Evolutionary conservation across 495 filamentous ascomycete species (phyloP).

Genomic region (Neurospora sp.): DNA sequence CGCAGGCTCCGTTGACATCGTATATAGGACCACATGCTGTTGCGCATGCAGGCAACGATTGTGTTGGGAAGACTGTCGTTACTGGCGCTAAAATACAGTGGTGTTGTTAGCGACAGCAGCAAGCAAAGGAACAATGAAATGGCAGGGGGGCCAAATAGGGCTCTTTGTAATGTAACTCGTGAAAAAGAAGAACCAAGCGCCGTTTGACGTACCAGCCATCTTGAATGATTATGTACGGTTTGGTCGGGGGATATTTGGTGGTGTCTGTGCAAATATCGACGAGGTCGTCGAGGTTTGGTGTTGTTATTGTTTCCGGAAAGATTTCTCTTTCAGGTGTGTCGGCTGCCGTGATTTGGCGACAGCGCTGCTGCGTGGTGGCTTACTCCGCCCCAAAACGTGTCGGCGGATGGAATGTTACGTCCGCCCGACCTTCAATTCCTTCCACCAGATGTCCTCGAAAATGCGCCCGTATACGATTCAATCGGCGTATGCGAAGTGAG

Average conservation of each 20-base stretch:
- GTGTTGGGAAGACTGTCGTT: conserved; percentile 38
- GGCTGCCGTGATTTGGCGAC: background rate
- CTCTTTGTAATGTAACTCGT: background rate
- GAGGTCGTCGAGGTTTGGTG: background rate
- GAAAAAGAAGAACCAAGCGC: background rate
- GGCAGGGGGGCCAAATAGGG: background rate
- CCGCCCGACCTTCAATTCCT: background rate
- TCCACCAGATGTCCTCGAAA: background rate
- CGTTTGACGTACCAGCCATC: background rate
- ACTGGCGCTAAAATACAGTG: conserved; percentile 2
- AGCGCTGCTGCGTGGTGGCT: background rate
- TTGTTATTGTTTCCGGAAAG: background rate
- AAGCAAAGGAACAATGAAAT: background rate
- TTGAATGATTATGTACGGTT: background rate
- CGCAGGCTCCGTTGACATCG: conserved; percentile 45
- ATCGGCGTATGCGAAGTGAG: background rate
- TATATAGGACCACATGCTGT: conserved; percentile 37
- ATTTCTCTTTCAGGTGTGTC: background rate
- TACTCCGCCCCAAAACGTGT: background rate
- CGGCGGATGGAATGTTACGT: background rate
- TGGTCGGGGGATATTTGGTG: background rate
- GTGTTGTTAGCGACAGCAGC: background rate
- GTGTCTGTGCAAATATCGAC: background rate
- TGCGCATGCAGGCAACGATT: conserved; percentile 36
- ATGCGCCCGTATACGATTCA: background rate